phyloP scores from a whole-genome alignment of 345 rosid genomes.

The Garcia nutans region DNA sequence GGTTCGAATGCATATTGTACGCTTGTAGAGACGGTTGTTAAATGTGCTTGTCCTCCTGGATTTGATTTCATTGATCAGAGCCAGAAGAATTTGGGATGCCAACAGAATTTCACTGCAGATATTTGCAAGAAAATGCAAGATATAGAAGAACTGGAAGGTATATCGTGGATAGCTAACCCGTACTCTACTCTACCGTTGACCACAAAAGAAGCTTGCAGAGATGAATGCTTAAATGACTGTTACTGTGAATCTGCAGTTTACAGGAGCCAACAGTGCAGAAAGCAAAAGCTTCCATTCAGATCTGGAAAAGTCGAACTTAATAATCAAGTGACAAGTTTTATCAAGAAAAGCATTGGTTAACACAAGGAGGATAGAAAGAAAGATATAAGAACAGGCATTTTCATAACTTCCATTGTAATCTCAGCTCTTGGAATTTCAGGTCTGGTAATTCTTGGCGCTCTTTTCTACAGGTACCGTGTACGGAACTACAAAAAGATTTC shows the following conservation, averaged over 20 bases:
- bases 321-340: not conserved
- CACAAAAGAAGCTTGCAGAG: not conserved
- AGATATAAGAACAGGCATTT: not conserved
- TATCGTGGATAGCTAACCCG: not conserved
- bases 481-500: not conserved
- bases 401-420: not conserved
- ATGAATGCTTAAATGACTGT: constrained; percentile 1
- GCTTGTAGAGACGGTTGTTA: not conserved
- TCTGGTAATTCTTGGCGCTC: constrained; percentile 16
- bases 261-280: not conserved
- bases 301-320: not conserved
- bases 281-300: constrained; percentile 5
- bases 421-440: constrained; percentile 8
- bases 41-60: not conserved
- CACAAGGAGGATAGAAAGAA: not conserved
- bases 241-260: not conserved
- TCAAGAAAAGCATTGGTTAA: not conserved
- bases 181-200: not conserved
- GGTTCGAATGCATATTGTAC: not conserved
- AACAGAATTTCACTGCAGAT: not conserved
- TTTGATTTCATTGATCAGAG: not conserved
- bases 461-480: constrained; percentile 17
- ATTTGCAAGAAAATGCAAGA: not conserved
- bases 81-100: not conserved
- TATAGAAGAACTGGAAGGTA: not conserved